A percentile compares a stretch with the other conserved stretches of the same genome.
Evolutionary conservation across 2,329 filamentous ascomycete genomes (phyloP).

Genomic region (Alternaria burnsii): DNA sequence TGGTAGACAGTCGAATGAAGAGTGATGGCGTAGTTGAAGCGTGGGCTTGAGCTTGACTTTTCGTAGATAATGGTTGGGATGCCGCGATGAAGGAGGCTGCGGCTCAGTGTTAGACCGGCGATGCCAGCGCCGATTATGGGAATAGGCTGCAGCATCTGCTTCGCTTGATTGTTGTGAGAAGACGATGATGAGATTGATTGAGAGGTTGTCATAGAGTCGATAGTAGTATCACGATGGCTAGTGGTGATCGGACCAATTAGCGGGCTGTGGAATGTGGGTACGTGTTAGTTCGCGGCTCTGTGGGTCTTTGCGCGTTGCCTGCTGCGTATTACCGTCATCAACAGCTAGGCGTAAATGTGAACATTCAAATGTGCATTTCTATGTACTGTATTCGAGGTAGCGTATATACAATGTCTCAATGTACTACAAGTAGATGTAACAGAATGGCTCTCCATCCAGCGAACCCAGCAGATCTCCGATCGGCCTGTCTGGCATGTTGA

Average conservation of each 20-base stretch:
- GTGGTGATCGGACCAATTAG: slow-evolving; percentile 1
- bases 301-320: not conserved
- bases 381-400: not conserved
- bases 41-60: slow-evolving; percentile 30
- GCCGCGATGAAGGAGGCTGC: slow-evolving; percentile 43
- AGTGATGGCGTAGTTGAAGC: slow-evolving; percentile 53
- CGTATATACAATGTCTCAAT: not conserved
- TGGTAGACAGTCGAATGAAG: slow-evolving; percentile 45
- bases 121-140: slow-evolving; percentile 57
- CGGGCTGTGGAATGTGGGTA: not conserved
- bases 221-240: not conserved
- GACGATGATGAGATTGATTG: not conserved
- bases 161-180: not conserved
- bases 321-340: not conserved
- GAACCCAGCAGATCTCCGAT: slow-evolving; percentile 53
- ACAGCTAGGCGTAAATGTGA: not conserved
- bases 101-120: slow-evolving; percentile 54
- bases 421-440: slow-evolving; percentile 54
- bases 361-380: not conserved
- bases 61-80: slow-evolving; percentile 49
- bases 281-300: too few relatives aligned
- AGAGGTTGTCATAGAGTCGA: not conserved
- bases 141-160: slow-evolving; percentile 14
- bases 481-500: slow-evolving; percentile 37
- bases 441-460: slow-evolving; percentile 53